Percentiles rank a stretch among this genome's conserved stretches.
Conservation (phyloP, 495 filamentous ascomycete species). For the Trichoderma erinaceum region DNA sequence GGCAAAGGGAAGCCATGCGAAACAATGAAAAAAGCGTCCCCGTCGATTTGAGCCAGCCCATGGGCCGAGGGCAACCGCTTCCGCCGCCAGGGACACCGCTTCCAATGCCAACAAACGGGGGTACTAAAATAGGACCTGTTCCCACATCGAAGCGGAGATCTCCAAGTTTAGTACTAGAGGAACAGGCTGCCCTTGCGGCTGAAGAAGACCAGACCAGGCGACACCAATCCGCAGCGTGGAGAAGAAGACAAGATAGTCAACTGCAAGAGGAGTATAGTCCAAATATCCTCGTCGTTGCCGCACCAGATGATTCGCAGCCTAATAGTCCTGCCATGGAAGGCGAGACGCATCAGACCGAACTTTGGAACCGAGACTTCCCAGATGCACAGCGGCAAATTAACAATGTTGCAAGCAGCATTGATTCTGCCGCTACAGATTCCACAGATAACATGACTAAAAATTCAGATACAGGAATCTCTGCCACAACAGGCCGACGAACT, state of each 20-base stretch:
- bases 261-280: conserved; percentile 34
- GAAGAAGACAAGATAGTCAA: conserved; percentile 25
- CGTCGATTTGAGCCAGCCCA: conserved; percentile 56
- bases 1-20: conserved; percentile 41
- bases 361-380: conserved; percentile 36
- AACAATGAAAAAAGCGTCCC: conserved; percentile 22
- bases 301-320: conserved; percentile 52
- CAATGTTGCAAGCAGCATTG: neutral
- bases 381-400: conserved; percentile 16
- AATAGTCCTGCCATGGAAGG: conserved; percentile 38
- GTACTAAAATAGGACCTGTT: conserved; percentile 53
- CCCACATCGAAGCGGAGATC: conserved; percentile 31
- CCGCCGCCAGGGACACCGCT: conserved; percentile 67
- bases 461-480: neutral
- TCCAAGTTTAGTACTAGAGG: conserved; percentile 26
- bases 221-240: conserved; percentile 35
- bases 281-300: conserved; percentile 52
- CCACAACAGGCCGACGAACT: neutral
- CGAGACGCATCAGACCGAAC: conserved; percentile 20
- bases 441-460: no score
- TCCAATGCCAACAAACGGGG: conserved; percentile 46
- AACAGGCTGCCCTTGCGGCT: conserved; percentile 21
- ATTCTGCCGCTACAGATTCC: no score
- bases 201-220: conserved; percentile 28
- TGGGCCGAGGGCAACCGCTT: conserved; percentile 67